A percentile compares a stretch with the other conserved stretches of the same genome.
phyloP scores from a whole-genome alignment of 2,329 filamentous ascomycete genomes.

The Periglandula ipomoeae region DNA sequence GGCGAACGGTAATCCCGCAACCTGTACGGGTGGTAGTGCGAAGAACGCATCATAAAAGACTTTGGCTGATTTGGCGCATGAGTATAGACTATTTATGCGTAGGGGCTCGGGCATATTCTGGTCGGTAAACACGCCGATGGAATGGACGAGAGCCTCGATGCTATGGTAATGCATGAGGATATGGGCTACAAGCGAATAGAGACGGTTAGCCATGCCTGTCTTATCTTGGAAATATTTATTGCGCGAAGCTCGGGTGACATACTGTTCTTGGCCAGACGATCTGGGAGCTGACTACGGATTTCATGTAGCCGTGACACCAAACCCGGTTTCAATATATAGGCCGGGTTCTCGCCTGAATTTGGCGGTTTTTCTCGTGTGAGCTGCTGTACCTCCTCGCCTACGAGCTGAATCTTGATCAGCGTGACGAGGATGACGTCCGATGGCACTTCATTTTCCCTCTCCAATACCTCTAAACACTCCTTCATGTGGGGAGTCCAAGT shows the following conservation, averaged over 20 bases:
- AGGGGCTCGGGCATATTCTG: constrained; percentile 20
- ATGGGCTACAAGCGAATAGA: constrained; percentile 14
- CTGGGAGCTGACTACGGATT: constrained; percentile 16
- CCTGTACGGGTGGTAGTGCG: constrained; percentile 17
- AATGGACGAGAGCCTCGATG: constrained; percentile 23
- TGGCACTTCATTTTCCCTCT: constrained; percentile 33
- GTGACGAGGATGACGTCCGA: constrained; percentile 38
- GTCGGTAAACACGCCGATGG: constrained; percentile 22
- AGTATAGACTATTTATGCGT: constrained; percentile 27
- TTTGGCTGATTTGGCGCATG: constrained; percentile 24
- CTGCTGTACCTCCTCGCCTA: constrained; percentile 29
- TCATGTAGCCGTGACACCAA: constrained; percentile 20
- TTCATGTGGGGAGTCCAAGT: constrained; percentile 52
- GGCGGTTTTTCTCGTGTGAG: constrained; percentile 22
- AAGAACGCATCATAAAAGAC: constrained; percentile 29
- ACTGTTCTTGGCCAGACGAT: constrained; percentile 18
- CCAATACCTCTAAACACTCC: constrained; percentile 40
- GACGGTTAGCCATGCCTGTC: not conserved
- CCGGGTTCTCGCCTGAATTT: constrained; percentile 18
- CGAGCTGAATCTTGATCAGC: constrained; percentile 27
- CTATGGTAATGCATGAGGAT: constrained; percentile 21
- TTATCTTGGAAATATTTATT: not conserved
- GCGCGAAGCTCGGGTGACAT: constrained; percentile 8
- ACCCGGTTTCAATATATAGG: constrained; percentile 23
- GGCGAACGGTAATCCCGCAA: constrained; percentile 24